Evolutionary conservation across 2,329 filamentous ascomycete genomes (phyloP), one percentile per base, ranked within the genome.

Genomic region (Alternaria postmessia): DNA sequence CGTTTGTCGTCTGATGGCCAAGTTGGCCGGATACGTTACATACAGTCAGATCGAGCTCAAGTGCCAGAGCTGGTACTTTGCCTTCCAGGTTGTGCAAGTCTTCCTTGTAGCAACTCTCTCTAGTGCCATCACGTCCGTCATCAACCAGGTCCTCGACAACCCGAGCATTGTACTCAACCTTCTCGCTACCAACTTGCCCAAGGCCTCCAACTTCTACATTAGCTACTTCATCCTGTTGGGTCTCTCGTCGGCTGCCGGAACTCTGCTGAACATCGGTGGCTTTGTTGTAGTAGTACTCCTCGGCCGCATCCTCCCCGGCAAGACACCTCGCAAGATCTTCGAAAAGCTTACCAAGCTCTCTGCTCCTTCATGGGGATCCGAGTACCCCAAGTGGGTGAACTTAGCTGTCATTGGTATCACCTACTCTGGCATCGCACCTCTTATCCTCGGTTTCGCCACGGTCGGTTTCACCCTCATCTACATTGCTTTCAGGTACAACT

Each of bases 221-320:
- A 92, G 90, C 1, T 99, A 97, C 81, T 96, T 99, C 68, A 87
- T 98, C 46, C 86, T 99, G 5, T 94, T 98, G 78, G 96, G 94
- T 54, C 70, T 75, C 6, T 75, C 74, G 0, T 65, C 70, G 2
- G 73, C 73, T 32, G 64, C 74, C 16, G 67, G 75, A 12, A 73
- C 72, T 3, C 71, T 94, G 18, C 84, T 96, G 54, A 97, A 97
- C 75, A 84, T 97, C 32, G 87, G 90, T 3, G 89, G 94, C 59
- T 81, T 94, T 51, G 94, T 93, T 76, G 84, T 96, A 73, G 90
- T 97, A 60, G 93, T 94, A 51, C 83, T 97, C 3, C 93, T 97
- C 63, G 91, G 86, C 52, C 87, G 94, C 51, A 75, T 79, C 32
- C 88, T 77, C 14, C 75, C 70, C 20, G 74, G 72, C 57, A 82